phyloP scores from a whole-genome alignment of 2,329 filamentous ascomycete species.

The Domatiomyces catenatus region DNA sequence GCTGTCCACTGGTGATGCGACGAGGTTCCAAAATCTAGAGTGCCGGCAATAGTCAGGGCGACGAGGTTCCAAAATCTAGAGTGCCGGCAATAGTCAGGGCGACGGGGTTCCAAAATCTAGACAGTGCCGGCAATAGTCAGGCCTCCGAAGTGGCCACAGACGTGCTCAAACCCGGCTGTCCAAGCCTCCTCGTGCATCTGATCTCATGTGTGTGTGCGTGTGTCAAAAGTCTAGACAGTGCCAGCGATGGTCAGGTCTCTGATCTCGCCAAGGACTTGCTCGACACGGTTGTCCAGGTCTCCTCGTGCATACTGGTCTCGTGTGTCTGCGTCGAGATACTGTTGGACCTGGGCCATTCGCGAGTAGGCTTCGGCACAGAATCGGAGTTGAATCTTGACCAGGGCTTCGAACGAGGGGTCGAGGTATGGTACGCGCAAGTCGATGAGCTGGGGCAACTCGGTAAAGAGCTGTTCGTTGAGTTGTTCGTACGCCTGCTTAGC shows the following conservation, averaged over 20 bases:
- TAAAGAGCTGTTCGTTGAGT: constrained; percentile 88
- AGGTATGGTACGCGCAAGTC: constrained; percentile 93
- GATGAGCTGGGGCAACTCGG: constrained; percentile 86
- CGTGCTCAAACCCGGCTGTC: constrained; percentile 87
- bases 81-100: too few species aligned
- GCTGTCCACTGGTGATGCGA: too few species aligned
- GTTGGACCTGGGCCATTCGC: constrained; percentile 96
- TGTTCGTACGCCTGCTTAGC: constrained; percentile 87
- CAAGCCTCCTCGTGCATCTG: constrained; percentile 82
- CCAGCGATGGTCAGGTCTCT: constrained; percentile 83
- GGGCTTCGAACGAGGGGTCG: constrained; percentile 89
- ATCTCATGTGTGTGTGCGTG: constrained; percentile 81
- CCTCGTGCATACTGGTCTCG: constrained; percentile 91
- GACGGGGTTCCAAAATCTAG: too few species aligned
- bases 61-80: too few species aligned
- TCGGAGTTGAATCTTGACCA: constrained; percentile 94
- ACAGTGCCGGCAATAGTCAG: constrained; percentile 46
- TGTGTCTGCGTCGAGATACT: constrained; percentile 90
- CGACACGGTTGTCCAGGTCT: constrained; percentile 77
- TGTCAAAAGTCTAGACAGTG: constrained; percentile 45
- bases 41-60: too few species aligned
- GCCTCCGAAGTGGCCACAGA: constrained; percentile 90
- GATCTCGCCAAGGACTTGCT: constrained; percentile 94
- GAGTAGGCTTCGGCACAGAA: constrained; percentile 98
- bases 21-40: too few species aligned